Evolutionary conservation across 2,329 filamentous ascomycete genomes (phyloP), one percentile per base, ranked within the genome.

Genomic region (Gnomoniopsis smithogilvyi): DNA sequence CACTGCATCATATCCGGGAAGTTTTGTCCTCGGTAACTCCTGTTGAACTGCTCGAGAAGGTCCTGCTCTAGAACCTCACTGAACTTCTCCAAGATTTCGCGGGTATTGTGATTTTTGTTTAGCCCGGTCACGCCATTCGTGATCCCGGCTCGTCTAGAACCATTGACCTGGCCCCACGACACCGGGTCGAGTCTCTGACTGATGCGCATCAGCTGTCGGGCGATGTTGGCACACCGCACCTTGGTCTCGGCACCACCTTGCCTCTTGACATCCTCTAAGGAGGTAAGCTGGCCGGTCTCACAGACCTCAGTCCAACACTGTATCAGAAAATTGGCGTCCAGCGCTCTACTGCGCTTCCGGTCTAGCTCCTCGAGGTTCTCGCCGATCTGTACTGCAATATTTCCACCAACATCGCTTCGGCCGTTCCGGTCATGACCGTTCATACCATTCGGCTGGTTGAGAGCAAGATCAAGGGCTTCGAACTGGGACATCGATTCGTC

Each of bases 1-100:
- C 95, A 99, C 71, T 98, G 95, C 76, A 91, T 89, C 96, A 99
- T 99, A 68, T 96, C 93, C 65, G 97, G 92, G 69, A 96, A 97
- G 74, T 98, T 96, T 68, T 96, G 92, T 66, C 90, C 87, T 64
- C 93, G 84, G 73, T 98, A 98, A 77, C 94, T 97, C 70, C 96
- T 92, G 78, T 99, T 96, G 75, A 99, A 99, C 69, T 97, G 94
- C 72, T 93, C 92, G 62, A 99, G 77, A 43, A 99, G 79, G 69
- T 99, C 95, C 70, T 98, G 96, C 74, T 99, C 95, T 60, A 99
- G 76, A 1, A 91, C 93, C 72, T 99, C 95, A 26, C 93, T 91
- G 73, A 98, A 99, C 72, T 96, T 97, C 74, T 99, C 95, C 58
- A 99, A 89, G 17, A 96, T 85, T 72, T 97, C 93, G 63, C 92